Evolutionary conservation across 768 basidiomycete species (phyloP), one percentile per base, ranked within the genome.

Genomic region (Macrolepiota fuliginosa): DNA sequence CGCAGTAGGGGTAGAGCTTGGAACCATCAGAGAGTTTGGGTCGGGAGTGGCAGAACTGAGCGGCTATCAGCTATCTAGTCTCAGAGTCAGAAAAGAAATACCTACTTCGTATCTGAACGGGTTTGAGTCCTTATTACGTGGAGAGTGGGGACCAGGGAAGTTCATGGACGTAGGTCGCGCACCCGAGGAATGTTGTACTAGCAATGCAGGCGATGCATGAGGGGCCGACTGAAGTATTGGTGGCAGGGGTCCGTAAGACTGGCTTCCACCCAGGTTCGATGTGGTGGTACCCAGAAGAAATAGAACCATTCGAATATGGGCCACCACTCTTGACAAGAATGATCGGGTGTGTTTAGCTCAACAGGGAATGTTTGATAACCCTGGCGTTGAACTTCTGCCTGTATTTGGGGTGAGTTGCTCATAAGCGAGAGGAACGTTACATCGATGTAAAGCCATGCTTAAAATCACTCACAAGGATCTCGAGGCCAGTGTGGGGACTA

Each of bases 11-110:
- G 67, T 86, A 85, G 5, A 78, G 81, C 68, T 81, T 84, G 52
- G 70, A 73, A 13, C 84, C 83, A 62, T 87, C 86, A 64, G 76
- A 75, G 66, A 81, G 80, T 65, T 83, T 88, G 22, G 85, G 84
- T 53, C 81, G 79, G 32, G 74, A 63, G 60, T 83, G 81, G 68
- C 87, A 88, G 40, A 77, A 74, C 87, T 88, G 58, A 36, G 63
- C 42, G 52, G 46, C 32, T 24, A 65, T 25, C 56, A 50, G 61
- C 54, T 35, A 22, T 56, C 22, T 54, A 63, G n/a, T 47, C 37
- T 15, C 29, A 32, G 22, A 53, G 45, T 63, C 39, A 54, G 7
- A 63, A 51, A 62, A 49, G 22, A 29, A 51, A 24, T 12, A 72
- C 79, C 58, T 67, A 87, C 85, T 65, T 85, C 79, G 71, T 85